phyloP scores from a whole-genome alignment of 352 stramenopile genomes.

The Pythium utonaiense region DNA sequence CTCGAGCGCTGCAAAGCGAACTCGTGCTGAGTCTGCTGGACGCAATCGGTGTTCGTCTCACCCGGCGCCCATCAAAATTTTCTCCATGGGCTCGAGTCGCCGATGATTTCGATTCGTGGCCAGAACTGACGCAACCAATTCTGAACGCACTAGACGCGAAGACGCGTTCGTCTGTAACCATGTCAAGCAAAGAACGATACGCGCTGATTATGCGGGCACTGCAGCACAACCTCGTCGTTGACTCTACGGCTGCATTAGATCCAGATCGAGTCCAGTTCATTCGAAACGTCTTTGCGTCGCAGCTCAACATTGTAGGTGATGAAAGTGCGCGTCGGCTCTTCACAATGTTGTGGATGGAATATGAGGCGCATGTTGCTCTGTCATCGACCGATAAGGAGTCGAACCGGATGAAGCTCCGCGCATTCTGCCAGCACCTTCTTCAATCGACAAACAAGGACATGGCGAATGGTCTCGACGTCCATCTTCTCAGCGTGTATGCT shows the following conservation, averaged over 20 bases:
- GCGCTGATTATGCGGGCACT: constrained; percentile 4
- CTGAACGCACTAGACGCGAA: constrained; percentile 35
- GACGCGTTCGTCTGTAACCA: not conserved
- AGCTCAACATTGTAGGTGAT: constrained; percentile 8
- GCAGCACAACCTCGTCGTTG: not conserved
- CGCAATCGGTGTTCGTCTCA: constrained; percentile 39
- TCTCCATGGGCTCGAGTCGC: constrained; percentile 26
- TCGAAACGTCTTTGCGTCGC: constrained; percentile 13
- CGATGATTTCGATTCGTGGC: constrained; percentile 36
- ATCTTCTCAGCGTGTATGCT: constrained; percentile 34
- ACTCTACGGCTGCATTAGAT: constrained; percentile 3
- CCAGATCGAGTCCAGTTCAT: constrained; percentile 19
- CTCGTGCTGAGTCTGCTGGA: constrained; percentile 42
- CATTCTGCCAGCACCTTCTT: constrained; percentile 19
- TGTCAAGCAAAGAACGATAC: constrained; percentile 6
- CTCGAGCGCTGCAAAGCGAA: constrained; percentile 23
- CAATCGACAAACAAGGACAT: not conserved
- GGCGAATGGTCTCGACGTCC: not conserved
- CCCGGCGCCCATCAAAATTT: not conserved
- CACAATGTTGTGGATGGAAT: constrained; percentile 35
- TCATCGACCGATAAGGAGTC: not conserved
- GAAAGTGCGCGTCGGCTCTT: constrained; percentile 29
- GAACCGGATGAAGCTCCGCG: not conserved
- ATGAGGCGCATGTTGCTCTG: constrained; percentile 9
- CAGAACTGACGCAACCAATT: constrained; percentile 27